Evolutionary conservation across 192 early-diverging fungal species (phyloP).

Genomic region (Coemansia sp.): DNA sequence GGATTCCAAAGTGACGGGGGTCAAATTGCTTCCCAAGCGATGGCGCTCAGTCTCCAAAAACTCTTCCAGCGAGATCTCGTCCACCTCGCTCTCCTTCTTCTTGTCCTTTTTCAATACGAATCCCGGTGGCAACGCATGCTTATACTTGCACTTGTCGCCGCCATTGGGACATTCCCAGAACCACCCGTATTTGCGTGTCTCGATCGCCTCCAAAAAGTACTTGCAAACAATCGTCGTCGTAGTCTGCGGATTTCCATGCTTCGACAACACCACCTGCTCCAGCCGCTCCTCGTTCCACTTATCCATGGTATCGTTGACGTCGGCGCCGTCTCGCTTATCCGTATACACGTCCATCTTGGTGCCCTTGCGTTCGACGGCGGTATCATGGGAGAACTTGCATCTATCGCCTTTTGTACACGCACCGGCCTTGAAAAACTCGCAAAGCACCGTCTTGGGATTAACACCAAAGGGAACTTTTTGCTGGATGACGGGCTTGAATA

Average conservation of each 20-base stretch:
- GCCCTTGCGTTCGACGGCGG: slow-evolving; percentile 85
- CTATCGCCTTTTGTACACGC: slow-evolving; percentile 84
- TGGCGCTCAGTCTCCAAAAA: slow-evolving; percentile 98
- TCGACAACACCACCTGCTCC: slow-evolving; percentile 81
- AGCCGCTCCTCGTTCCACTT: slow-evolving; percentile 92
- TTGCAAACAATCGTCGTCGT: slow-evolving; percentile 99
- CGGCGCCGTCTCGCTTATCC: slow-evolving; percentile 63
- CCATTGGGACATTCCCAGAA: slow-evolving; percentile 99
- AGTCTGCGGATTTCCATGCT: slow-evolving; percentile 79
- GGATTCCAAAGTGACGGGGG: slow-evolving; percentile 90
- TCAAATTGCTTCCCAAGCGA: slow-evolving; percentile 85
- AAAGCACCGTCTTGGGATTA: slow-evolving; percentile 94
- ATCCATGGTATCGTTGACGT: slow-evolving; percentile 87
- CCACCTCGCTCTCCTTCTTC: slow-evolving; percentile 72
- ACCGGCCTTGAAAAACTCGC: slow-evolving; percentile 89
- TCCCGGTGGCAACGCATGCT: slow-evolving; percentile 94
- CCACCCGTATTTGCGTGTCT: slow-evolving; percentile 95
- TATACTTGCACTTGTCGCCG: slow-evolving; percentile 90
- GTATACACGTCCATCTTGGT: slow-evolving; percentile 93
- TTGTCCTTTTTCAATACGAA: slow-evolving; percentile 94
- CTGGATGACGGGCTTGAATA: slow-evolving; percentile 85
- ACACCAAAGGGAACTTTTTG: slow-evolving; percentile 99
- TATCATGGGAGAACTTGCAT: slow-evolving; percentile 98
- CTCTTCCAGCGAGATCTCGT: slow-evolving; percentile 91
- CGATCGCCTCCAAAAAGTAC: slow-evolving; percentile 95